Percentiles rank a stretch among this genome's conserved stretches.
Conservation (phyloP, 257 asterid species). For the Lavandula angustifolia region DNA sequence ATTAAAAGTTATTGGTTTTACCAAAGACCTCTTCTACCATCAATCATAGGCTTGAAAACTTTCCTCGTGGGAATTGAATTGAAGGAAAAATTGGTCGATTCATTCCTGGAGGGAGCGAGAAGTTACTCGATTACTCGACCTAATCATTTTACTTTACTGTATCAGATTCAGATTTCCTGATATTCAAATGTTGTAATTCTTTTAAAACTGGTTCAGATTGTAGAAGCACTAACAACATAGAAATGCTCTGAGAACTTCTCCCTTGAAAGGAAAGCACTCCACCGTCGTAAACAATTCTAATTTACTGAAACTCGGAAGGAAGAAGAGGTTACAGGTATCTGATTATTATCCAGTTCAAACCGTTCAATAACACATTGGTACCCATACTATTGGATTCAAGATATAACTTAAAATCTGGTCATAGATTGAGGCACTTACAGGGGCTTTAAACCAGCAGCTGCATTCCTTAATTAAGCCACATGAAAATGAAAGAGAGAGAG, state of each 20-base stretch:
- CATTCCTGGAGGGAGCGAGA: slow-evolving; percentile 85
- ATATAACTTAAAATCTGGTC: neutral
- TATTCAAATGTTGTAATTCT: slow-evolving; percentile 20
- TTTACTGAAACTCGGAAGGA: slow-evolving; percentile 60
- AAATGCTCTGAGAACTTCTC: slow-evolving; percentile 78
- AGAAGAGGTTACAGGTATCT: slow-evolving; percentile 75
- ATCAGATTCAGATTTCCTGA: slow-evolving; percentile 12
- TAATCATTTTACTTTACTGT: slow-evolving; percentile 11
- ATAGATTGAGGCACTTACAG: slow-evolving; percentile 86
- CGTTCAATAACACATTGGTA: neutral
- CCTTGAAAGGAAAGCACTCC: slow-evolving; percentile 93
- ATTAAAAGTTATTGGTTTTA: slow-evolving; percentile 86
- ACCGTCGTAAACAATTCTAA: slow-evolving; percentile 75
- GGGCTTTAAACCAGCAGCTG: slow-evolving; percentile 82
- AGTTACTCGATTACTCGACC: slow-evolving; percentile 42
- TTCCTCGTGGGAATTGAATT: slow-evolving; percentile 86
- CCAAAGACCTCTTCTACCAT: slow-evolving; percentile 94
- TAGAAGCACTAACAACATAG: slow-evolving; percentile 97
- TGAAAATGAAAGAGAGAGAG: no score
- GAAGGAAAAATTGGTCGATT: slow-evolving; percentile 60
- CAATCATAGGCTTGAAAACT: slow-evolving; percentile 88
- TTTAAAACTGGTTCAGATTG: slow-evolving; percentile 64
- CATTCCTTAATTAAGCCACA: slow-evolving; percentile 58
- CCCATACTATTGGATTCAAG: neutral
- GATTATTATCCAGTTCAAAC: neutral